Conservation (phyloP, 768 basidiomycete genomes). For the Phaeolepiota aurea region DNA sequence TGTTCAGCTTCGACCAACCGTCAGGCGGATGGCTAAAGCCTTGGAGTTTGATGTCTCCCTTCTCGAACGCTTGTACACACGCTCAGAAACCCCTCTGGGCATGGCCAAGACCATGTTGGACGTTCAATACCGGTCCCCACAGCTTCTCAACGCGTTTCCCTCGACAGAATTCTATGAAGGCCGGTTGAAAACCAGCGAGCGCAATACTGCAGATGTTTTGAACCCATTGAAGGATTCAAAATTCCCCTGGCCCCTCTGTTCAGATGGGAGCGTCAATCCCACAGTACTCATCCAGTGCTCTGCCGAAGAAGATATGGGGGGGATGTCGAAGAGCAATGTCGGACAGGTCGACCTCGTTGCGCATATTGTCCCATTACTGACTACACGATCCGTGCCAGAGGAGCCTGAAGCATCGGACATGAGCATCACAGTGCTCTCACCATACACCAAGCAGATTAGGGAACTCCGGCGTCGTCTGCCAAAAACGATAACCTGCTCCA, state of each 20-base stretch:
- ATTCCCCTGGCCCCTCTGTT: slow-evolving; percentile 54
- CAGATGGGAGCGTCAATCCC: slow-evolving; percentile 26
- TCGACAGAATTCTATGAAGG: slow-evolving; percentile 57
- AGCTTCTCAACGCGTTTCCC: slow-evolving; percentile 50
- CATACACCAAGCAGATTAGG: slow-evolving; percentile 50
- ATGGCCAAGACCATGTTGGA: slow-evolving; percentile 57
- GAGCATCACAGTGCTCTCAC: slow-evolving; percentile 45
- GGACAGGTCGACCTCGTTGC: slow-evolving; percentile 48
- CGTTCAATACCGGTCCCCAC: slow-evolving; percentile 60
- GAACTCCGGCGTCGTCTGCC: slow-evolving; percentile 33
- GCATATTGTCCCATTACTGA: slow-evolving; percentile 37
- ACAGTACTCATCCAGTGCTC: slow-evolving; percentile 52
- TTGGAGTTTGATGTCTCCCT: slow-evolving; percentile 54
- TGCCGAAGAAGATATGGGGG: slow-evolving; percentile 48
- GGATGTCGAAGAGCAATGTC: slow-evolving; percentile 48
- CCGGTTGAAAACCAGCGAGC: slow-evolving; percentile 37
- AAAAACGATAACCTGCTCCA: slow-evolving; percentile 30
- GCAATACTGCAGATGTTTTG: slow-evolving; percentile 22
- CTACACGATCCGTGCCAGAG: slow-evolving; percentile 11
- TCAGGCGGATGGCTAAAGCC: slow-evolving; percentile 47
- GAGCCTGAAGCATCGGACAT: slow-evolving; percentile 11
- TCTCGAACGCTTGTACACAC: slow-evolving; percentile 50
- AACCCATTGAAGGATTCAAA: slow-evolving; percentile 24
- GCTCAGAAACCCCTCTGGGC: slow-evolving; percentile 16
- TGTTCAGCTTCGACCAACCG: slow-evolving; percentile 61